These are phyloP conservation scores for Talinum fruticosum DNA, from an alignment of 148 eudicot genomes.

Conservation along the genomic window DNA sequence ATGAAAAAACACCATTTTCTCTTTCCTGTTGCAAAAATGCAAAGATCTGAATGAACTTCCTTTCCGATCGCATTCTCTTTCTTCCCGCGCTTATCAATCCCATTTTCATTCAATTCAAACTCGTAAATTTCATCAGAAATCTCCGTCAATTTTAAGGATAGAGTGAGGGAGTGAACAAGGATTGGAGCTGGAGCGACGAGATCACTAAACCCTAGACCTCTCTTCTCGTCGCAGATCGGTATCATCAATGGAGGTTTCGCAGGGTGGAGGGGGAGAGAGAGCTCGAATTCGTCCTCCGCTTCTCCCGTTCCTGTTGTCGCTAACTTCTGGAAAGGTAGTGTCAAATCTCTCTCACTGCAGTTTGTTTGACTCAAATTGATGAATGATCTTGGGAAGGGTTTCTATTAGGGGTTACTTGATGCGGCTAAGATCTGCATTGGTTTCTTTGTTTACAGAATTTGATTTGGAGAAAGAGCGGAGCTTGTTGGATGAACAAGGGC, in stretches of 20 bases:
- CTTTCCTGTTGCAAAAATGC: not conserved
- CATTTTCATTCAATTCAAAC: not conserved
- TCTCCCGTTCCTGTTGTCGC: conserved; percentile 72
- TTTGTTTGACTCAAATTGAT: not conserved
- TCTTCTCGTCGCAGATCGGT: conserved; percentile 26
- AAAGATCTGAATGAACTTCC: not conserved
- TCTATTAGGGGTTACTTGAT: not conserved
- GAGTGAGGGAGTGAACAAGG: not conserved
- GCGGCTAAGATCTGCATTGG: not conserved
- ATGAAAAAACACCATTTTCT: no score
- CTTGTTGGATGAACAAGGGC: conserved; percentile 92
- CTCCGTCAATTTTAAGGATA: not conserved
- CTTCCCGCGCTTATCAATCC: conserved; percentile 14
- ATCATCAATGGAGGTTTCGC: conserved; percentile 65
- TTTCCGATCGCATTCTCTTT: not conserved
- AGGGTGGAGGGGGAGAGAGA: conserved; percentile 56
- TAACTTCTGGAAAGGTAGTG: conserved; percentile 90
- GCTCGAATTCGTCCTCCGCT: conserved; percentile 47
- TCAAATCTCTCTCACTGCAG: not conserved
- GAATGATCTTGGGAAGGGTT: not conserved
- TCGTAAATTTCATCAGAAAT: not conserved
- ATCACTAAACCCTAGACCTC: conserved; percentile 13
- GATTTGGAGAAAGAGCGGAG: conserved; percentile 94
- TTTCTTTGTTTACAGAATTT: conserved; percentile 53
- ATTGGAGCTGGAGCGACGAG: not conserved